Base-by-base conservation (phyloP, 2,329 filamentous ascomycete genomes). In the Hymenoscyphus albidus region DNA sequence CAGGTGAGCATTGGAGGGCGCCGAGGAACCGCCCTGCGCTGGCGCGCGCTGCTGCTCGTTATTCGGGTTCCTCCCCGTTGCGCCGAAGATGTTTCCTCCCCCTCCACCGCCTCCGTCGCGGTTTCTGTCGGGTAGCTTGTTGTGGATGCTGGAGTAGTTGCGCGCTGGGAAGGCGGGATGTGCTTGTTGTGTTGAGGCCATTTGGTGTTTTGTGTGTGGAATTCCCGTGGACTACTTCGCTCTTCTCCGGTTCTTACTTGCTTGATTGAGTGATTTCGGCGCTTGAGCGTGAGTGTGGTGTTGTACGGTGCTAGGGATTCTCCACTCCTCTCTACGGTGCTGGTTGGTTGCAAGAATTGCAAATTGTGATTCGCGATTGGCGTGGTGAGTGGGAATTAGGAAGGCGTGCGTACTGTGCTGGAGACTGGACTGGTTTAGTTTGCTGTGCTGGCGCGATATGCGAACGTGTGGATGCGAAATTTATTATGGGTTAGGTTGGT, bases 161-260 rank as follows among this genome's bases (percentile, higher is more conserved):
- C 74, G 65, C 39, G 69, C 78, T 62, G 81, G 81, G 73, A 86
- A 86, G 59, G 81, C 78, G 72, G 83, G 82, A 68, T 83, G 81
- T 63, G 79, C 74, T 51, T 51, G 44, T 51, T n/a, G 18, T 22
- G 44, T 51, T 22, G 44, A 51, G n/a, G 44, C 44, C 44, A 51
- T 51, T 51, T 51, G 10, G 22, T 51, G 3, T 22, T 51, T 4
- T 51, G 9, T 27, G 27, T 27, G 27, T 27, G 27, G 27, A 27
- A 27, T 27, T 27, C 27, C 3, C 27, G 27, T 27, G 27, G 27
- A 27, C 27, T 27, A 3, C 3, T 51, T 27, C 35, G 12, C n/a
- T 22, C 2, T 16, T 51, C 44, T 51, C 22, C 22, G 22, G 22
- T 51, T 27, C 44, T 18, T 3, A 3, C 1, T 27, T 27, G 2